Evolutionary conservation across 2,329 filamentous ascomycete species (phyloP).

Genomic region (Microdochium paspali): DNA sequence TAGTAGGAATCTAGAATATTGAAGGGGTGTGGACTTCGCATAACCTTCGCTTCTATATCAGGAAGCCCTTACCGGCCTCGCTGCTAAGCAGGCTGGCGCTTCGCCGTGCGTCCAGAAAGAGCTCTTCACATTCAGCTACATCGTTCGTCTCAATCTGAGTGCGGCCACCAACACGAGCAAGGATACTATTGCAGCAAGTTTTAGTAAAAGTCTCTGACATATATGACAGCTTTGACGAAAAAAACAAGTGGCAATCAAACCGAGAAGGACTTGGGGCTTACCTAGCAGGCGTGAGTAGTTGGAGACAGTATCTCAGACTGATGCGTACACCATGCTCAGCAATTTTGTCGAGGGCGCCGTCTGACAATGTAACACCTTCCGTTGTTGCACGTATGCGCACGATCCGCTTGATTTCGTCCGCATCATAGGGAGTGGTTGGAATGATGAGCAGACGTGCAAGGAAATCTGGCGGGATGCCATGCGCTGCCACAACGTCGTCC

Average conservation of each 20-base stretch:
- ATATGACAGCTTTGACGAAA: not conserved
- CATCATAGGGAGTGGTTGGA: slow-evolving; percentile 81
- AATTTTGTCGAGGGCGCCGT: slow-evolving; percentile 79
- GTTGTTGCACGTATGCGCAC: slow-evolving; percentile 75
- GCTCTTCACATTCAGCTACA: slow-evolving; percentile 70
- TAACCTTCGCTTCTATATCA: slow-evolving; percentile 36
- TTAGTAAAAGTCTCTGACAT: slow-evolving; percentile 22
- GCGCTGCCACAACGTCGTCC: slow-evolving; percentile 71
- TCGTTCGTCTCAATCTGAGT: slow-evolving; percentile 69
- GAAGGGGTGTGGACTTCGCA: not conserved
- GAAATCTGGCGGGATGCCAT: slow-evolving; percentile 91
- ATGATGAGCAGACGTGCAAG: slow-evolving; percentile 91
- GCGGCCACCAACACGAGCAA: slow-evolving; percentile 75
- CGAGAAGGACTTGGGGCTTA: no score
- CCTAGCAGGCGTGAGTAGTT: slow-evolving; percentile 80
- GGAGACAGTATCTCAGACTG: slow-evolving; percentile 85
- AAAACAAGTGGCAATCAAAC: no score
- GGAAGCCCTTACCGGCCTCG: slow-evolving; percentile 55
- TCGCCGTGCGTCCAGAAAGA: slow-evolving; percentile 74
- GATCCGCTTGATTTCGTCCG: slow-evolving; percentile 87
- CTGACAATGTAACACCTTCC: slow-evolving; percentile 70
- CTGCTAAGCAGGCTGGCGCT: slow-evolving; percentile 61
- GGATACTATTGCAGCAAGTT: slow-evolving; percentile 47
- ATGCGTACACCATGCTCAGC: slow-evolving; percentile 80
- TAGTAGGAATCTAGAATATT: not conserved